Evolutionary conservation across 106 monocot species (phyloP).

Genomic region (Allium sativum): DNA sequence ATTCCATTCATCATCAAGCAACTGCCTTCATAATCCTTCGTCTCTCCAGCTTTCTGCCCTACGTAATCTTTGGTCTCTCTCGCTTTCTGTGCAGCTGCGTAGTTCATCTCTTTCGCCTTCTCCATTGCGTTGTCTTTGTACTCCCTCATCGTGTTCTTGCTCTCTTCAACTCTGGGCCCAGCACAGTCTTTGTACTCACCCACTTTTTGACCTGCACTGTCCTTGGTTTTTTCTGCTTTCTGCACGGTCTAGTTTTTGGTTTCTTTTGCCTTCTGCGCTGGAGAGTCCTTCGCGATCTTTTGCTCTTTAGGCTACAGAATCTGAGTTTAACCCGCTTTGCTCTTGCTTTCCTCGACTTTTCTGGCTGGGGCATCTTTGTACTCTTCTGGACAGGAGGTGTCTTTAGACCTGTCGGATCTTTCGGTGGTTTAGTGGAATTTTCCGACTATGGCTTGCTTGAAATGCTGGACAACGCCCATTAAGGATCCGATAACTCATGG

Average conservation of each 20-base stretch:
- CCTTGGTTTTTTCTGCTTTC: slow-evolving; percentile 11
- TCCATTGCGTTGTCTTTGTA: not conserved
- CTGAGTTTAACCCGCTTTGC: not conserved
- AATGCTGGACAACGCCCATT: not conserved
- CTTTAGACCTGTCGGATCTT: slow-evolving; percentile 10
- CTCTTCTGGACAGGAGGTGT: not conserved
- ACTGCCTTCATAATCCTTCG: not conserved
- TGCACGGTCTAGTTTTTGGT: not conserved
- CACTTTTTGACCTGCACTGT: slow-evolving; percentile 1
- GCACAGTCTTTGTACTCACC: slow-evolving; percentile 7
- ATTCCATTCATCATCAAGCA: too few relatives aligned
- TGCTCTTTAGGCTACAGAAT: not conserved
- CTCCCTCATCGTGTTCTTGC: not conserved
- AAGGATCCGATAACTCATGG: slow-evolving; percentile 8
- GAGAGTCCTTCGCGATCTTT: not conserved
- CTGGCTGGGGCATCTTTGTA: not conserved
- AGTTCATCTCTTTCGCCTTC: not conserved
- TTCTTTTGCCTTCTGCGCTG: not conserved
- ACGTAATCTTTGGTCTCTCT: not conserved
- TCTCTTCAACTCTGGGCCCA: not conserved
- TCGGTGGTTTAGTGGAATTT: slow-evolving; percentile 1
- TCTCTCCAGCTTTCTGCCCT: not conserved
- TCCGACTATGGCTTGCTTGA: slow-evolving; percentile 5
- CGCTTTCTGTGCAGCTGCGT: not conserved
- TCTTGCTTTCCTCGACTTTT: not conserved